Conservation (phyloP, 164 flowering plant species). For the Akebia trifoliata region DNA sequence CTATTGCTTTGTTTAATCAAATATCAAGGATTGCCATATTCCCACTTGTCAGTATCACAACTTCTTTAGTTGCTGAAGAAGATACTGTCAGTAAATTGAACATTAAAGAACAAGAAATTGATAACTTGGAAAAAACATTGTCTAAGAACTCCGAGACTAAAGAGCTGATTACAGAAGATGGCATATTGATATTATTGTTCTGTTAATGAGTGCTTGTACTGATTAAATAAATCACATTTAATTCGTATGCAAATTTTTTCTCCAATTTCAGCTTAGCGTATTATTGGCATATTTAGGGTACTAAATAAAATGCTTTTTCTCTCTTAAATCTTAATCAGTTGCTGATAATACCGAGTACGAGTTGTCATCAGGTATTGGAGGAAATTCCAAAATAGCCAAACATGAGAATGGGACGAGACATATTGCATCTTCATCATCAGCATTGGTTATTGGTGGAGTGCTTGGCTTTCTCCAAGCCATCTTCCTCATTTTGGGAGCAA, state of each 20-base stretch:
- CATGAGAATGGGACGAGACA: constrained; percentile 22
- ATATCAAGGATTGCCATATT: no score
- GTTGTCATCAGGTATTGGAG: neutral
- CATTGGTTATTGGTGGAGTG: constrained; percentile 54
- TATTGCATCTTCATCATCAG: constrained; percentile 64
- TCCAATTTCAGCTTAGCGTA: no score
- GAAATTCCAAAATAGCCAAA: constrained; percentile 14
- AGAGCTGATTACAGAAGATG: constrained; percentile 23
- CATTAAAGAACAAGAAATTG: constrained; percentile 5
- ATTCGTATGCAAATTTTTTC: no score
- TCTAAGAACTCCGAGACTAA: constrained; percentile 22
- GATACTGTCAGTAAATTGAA: constrained; percentile 20
- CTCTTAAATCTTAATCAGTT: no score
- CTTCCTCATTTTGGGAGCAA: constrained; percentile 44
- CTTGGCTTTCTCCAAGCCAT: constrained; percentile 44
- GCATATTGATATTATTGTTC: constrained; percentile 11
- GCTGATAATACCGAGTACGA: constrained; percentile 1
- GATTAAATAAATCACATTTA: no score
- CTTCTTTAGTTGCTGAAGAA: no score
- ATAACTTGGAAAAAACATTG: constrained; percentile 10
- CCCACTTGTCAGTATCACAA: no score
- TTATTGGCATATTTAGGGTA: no score
- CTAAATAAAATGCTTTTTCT: no score
- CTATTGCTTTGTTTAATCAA: no score
- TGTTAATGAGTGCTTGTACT: neutral